These are phyloP conservation scores for Stereocaulon alpinum DNA, from an alignment of 495 filamentous ascomycete species.

Conservation along the genomic window DNA sequence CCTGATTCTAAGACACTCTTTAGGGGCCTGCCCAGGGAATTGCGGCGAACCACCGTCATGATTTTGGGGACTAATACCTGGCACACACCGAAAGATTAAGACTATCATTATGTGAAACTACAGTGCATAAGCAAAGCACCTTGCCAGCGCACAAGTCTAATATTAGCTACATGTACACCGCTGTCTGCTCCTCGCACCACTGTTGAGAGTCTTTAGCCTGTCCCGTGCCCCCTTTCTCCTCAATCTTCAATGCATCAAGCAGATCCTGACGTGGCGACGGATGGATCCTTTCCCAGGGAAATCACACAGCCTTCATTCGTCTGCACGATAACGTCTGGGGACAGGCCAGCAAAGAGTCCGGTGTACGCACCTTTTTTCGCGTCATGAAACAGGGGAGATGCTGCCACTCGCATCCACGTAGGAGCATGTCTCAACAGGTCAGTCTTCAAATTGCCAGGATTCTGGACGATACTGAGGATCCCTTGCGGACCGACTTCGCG, in stretches of 20 bases:
- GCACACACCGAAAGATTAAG: too few relatives aligned
- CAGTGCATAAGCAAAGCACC: neutral
- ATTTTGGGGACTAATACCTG: too few relatives aligned
- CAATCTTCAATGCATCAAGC: conserved; percentile 22
- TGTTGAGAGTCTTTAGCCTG: conserved; percentile 28
- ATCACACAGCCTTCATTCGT: conserved; percentile 30
- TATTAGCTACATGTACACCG: neutral
- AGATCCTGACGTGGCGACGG: conserved; percentile 25
- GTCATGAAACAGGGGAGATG: conserved; percentile 23
- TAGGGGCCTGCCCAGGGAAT: too few relatives aligned
- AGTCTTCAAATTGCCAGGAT: conserved; percentile 34
- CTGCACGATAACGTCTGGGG: conserved; percentile 26
- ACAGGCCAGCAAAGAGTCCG: conserved; percentile 34
- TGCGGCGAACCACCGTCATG: too few relatives aligned
- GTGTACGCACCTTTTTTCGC: conserved; percentile 33
- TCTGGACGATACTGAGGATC: conserved; percentile 33
- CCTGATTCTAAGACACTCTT: too few relatives aligned
- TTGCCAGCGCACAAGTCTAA: neutral
- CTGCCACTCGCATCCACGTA: conserved; percentile 15
- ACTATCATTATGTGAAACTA: neutral
- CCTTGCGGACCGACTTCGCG: conserved; percentile 17
- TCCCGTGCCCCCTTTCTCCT: conserved; percentile 29
- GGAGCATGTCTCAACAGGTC: conserved; percentile 23
- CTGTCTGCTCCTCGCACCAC: conserved; percentile 29
- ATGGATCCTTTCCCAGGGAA: conserved; percentile 32